These are phyloP conservation scores for Chrysochromulina tobinii DNA, from an alignment of 78 protist genomes.

Conservation along the genomic window DNA sequence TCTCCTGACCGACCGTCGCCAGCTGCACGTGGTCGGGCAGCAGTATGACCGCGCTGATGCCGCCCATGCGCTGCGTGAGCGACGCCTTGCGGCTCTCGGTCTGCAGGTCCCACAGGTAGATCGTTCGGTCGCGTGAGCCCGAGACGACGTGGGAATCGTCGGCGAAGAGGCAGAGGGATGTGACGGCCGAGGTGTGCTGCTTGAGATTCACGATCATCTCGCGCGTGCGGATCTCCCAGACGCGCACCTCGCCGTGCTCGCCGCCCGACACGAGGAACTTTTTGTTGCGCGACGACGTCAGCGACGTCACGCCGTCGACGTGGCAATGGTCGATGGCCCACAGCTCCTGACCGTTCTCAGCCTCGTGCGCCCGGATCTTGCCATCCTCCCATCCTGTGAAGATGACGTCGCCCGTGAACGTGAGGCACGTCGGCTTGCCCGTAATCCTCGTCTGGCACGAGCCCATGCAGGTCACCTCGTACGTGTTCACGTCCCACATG, in stretches of 20 bases:
- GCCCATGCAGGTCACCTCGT: background rate
- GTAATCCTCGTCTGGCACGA: background rate
- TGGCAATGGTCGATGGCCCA: conserved; percentile 41
- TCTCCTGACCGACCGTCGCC: background rate
- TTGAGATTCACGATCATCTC: conserved; percentile 31
- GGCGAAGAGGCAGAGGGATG: background rate
- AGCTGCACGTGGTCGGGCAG: background rate
- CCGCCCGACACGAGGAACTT: conserved; percentile 46
- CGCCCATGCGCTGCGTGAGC: background rate
- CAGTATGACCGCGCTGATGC: background rate
- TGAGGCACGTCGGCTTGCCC: conserved; percentile 18
- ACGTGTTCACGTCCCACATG: conserved; percentile 42
- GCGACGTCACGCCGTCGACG: conserved; percentile 40
- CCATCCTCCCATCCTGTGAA: conserved; percentile 54
- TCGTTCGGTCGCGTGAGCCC: background rate
- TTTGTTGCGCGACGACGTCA: conserved; percentile 16
- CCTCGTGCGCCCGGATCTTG: conserved; percentile 14
- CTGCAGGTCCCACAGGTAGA: background rate
- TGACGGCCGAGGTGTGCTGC: conserved; percentile 36
- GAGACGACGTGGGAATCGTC: background rate
- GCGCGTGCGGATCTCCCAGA: conserved; percentile 48
- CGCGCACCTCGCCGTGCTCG: conserved; percentile 47
- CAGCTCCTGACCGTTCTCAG: conserved; percentile 24
- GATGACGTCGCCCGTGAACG: background rate
- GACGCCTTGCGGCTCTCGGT: background rate